phyloP scores from a whole-genome alignment of 495 filamentous ascomycete species.

The Daldinia bambusicola region DNA sequence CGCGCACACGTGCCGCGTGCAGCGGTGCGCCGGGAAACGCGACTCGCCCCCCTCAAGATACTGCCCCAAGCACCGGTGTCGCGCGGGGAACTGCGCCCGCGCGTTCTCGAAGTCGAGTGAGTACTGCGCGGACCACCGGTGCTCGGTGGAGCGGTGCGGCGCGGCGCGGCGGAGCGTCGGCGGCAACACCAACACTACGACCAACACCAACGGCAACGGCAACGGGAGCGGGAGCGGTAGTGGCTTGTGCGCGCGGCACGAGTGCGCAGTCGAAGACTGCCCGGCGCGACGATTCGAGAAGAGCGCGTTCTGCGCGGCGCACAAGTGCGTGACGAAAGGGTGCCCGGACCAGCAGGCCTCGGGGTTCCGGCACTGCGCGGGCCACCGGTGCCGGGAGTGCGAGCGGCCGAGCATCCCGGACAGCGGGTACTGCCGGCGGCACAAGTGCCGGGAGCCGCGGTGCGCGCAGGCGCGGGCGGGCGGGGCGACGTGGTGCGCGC shows the following conservation, averaged over 20 bases:
- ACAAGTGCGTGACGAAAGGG: conserved; percentile 39
- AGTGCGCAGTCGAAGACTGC: conserved; percentile 29
- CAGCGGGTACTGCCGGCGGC: conserved; percentile 35
- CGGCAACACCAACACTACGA: too few species aligned
- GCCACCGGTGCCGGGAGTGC: conserved; percentile 32
- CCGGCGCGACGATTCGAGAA: conserved; percentile 20
- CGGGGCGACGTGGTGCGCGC: conserved; percentile 31
- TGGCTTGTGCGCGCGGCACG: conserved; percentile 28
- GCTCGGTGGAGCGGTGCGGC: conserved; percentile 32
- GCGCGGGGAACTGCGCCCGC: conserved; percentile 10
- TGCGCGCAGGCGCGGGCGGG: conserved; percentile 16
- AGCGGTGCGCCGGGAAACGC: conserved; percentile 27
- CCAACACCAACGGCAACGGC: too few species aligned
- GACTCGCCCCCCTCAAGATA: conserved; percentile 22
- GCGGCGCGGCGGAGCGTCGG: conserved; percentile 18
- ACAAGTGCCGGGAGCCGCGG: conserved; percentile 30
- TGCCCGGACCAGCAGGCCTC: conserved; percentile 17
- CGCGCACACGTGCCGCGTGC: conserved; percentile 30
- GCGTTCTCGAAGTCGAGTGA: conserved; percentile 19
- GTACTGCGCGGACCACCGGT: conserved; percentile 33
- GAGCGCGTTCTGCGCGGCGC: conserved; percentile 30
- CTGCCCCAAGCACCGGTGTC: conserved; percentile 36
- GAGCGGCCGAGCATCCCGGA: conserved; percentile 35
- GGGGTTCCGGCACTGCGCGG: conserved; percentile 29
- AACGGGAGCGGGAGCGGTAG: conserved; percentile 1